These are phyloP conservation scores for Fusarium brachygibbosum DNA, from an alignment of 2,329 filamentous ascomycete species.

Conservation along the genomic window DNA sequence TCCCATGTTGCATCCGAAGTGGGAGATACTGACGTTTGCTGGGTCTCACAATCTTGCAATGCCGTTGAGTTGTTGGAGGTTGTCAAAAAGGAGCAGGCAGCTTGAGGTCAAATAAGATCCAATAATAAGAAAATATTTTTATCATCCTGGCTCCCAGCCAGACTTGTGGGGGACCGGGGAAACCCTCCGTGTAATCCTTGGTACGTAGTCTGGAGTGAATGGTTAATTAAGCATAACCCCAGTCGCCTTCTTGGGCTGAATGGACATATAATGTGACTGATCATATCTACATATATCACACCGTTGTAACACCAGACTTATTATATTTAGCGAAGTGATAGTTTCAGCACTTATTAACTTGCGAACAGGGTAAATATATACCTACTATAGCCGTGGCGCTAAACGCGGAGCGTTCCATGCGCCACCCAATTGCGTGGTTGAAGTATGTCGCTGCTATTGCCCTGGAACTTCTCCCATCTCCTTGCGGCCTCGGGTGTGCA, in stretches of 20 bases:
- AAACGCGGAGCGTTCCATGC: not conserved
- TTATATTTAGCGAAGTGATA: not conserved
- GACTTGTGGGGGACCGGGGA: not conserved
- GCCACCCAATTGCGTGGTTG: not conserved
- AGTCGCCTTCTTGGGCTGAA: not conserved
- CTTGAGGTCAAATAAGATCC: not conserved
- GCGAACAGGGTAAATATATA: not conserved
- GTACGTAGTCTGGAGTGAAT: not conserved
- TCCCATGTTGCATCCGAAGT: no score
- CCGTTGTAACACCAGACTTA: not conserved
- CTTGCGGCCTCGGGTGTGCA: no score
- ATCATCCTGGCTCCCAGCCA: not conserved
- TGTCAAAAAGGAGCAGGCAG: not conserved
- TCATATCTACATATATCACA: not conserved
- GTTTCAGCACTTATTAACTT: not conserved
- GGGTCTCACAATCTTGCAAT: no score
- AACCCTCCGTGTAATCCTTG: not conserved
- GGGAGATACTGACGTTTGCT: no score
- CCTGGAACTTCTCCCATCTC: no score
- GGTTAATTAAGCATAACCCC: conserved; percentile 8
- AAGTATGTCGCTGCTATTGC: no score
- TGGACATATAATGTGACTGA: not conserved
- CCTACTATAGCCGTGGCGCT: no score
- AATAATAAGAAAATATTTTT: not conserved
- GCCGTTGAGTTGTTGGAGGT: no score